Evolutionary conservation across 1,284 basidiomycete genomes (phyloP).

Genomic region (Leccinum fallax): DNA sequence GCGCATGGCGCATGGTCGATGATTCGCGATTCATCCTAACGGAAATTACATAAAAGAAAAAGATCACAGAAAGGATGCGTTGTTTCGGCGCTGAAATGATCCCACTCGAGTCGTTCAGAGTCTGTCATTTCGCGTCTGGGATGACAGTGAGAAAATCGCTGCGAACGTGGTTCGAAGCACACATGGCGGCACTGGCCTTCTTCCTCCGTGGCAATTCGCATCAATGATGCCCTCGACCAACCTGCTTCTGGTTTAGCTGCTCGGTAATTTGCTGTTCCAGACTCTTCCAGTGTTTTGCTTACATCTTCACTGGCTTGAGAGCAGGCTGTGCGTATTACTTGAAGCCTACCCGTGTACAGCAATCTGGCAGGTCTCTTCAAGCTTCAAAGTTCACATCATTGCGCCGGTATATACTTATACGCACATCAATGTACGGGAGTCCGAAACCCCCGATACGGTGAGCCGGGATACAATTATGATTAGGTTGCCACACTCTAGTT

Average conservation of each 20-base stretch:
- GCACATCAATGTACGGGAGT: neutral
- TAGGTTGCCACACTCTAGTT: neutral
- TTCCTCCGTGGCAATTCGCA: neutral
- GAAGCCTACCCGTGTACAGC: neutral
- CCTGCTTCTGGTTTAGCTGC: neutral
- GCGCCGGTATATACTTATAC: neutral
- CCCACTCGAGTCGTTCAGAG: neutral
- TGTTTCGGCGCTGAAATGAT: slow-evolving; percentile 11
- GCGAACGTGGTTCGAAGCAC: neutral
- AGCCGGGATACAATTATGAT: neutral
- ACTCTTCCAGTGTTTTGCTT: neutral
- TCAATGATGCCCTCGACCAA: neutral
- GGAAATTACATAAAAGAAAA: slow-evolving; percentile 1
- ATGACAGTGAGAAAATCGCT: neutral
- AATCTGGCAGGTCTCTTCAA: neutral
- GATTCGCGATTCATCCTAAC: slow-evolving; percentile 6
- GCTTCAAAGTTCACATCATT: neutral
- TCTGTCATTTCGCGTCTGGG: neutral
- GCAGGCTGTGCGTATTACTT: neutral
- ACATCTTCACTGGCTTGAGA: neutral
- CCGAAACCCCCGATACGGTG: neutral
- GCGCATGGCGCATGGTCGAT: slow-evolving; percentile 8
- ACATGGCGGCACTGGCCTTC: neutral
- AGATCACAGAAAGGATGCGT: neutral
- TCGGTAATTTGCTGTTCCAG: neutral